phyloP scores from a whole-genome alignment of 2,329 filamentous ascomycete species.

The Cladosporium sphaerospermum region DNA sequence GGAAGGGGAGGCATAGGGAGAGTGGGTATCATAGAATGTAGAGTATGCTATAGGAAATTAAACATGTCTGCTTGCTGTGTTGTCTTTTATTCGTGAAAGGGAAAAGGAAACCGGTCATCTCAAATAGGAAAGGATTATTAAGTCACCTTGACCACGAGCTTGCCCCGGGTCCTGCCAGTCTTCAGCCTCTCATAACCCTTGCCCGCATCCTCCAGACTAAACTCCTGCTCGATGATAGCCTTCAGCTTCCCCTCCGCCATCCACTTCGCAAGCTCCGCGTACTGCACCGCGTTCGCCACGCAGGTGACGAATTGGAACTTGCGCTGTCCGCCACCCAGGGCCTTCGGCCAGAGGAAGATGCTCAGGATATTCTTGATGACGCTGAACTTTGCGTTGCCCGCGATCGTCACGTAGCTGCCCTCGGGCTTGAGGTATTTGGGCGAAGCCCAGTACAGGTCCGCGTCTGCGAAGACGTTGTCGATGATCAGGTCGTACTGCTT shows the following conservation, averaged over 20 bases:
- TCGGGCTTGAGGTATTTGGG: constrained; percentile 45
- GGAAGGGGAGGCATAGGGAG: constrained; percentile 1
- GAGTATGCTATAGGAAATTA: neutral
- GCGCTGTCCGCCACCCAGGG: constrained; percentile 47
- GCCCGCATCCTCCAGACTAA: constrained; percentile 50
- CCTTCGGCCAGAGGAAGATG: constrained; percentile 39
- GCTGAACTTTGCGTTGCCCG: constrained; percentile 31
- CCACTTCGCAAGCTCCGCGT: constrained; percentile 48
- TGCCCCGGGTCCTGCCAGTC: constrained; percentile 51
- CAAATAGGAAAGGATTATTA: neutral
- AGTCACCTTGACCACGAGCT: constrained; percentile 45
- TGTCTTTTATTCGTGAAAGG: neutral
- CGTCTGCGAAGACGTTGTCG: constrained; percentile 50
- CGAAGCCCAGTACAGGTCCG: constrained; percentile 48
- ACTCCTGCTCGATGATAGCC: constrained; percentile 50
- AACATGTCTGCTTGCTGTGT: neutral
- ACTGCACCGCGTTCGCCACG: constrained; percentile 38
- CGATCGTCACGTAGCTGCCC: constrained; percentile 51
- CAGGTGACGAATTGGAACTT: constrained; percentile 35
- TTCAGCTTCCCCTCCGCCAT: constrained; percentile 54
- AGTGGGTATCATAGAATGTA: neutral
- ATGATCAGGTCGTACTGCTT: constrained; percentile 46
- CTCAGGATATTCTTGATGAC: constrained; percentile 28
- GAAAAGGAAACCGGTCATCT: neutral
- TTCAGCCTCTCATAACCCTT: constrained; percentile 55